A percentile compares a stretch with the other conserved stretches of the same genome.
Evolutionary conservation across 1,139 yeast genomes (phyloP).

Genomic region (Lodderomyces oxycetoniae): DNA sequence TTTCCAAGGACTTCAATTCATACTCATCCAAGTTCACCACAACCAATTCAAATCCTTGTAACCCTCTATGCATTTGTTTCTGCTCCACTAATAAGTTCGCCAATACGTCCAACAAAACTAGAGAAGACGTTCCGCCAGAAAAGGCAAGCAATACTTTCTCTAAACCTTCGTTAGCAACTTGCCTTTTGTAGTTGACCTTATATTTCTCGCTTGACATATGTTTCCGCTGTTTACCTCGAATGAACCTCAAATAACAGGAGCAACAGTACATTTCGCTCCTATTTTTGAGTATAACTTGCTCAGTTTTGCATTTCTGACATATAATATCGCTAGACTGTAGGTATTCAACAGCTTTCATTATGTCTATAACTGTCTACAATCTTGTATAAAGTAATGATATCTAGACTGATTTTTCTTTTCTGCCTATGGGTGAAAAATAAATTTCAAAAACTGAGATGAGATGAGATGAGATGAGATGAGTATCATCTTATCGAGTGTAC

Average conservation of each 20-base stretch:
- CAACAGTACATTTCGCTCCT: conserved; percentile 71
- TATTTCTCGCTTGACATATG: conserved; percentile 66
- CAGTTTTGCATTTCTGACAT: conserved; percentile 51
- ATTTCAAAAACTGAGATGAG: conserved; percentile 1
- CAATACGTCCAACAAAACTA: conserved; percentile 65
- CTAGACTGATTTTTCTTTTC: no score
- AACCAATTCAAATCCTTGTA: conserved; percentile 61
- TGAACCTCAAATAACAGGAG: conserved; percentile 65
- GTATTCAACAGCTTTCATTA: conserved; percentile 17
- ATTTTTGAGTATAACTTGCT: conserved; percentile 45
- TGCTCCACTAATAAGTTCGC: conserved; percentile 62
- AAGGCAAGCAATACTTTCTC: conserved; percentile 51
- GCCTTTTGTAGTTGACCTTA: conserved; percentile 56
- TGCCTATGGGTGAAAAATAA: neutral
- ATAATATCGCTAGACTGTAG: conserved; percentile 12
- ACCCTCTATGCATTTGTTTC: conserved; percentile 51
- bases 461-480: no score
- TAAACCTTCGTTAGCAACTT: conserved; percentile 11
- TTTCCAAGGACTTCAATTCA: conserved; percentile 16
- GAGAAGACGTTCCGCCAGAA: conserved; percentile 62
- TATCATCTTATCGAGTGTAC: no score
- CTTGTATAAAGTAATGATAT: neutral
- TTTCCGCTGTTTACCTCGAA: conserved; percentile 75
- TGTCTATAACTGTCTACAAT: neutral
- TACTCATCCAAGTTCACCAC: conserved; percentile 50